Base-by-base conservation (phyloP, 2,329 filamentous ascomycete species). In the Colletotrichum plurivorum region DNA sequence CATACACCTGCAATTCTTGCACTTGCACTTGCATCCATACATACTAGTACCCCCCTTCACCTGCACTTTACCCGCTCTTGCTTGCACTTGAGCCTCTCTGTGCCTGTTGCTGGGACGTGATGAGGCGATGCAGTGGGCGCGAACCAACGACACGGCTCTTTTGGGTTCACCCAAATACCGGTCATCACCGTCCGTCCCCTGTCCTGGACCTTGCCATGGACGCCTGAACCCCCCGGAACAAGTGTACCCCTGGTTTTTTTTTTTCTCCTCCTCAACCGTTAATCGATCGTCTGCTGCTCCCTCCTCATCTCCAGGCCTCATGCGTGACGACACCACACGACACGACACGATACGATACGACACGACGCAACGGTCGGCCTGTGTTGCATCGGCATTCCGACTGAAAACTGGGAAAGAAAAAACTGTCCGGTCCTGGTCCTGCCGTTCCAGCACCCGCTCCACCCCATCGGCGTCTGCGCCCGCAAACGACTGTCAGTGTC, bases 401-500 rank as follows among this genome's bases (percentile, higher is more conserved):
- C 41, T 43, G 13, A n/a, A 52, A 52, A 31, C 49, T 52, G 25
- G 49, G 20, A 52, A 36, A 36, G 31, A 27, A 53, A 27, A 53
- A 41, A 51, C n/a, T 27, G 41, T 48, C 46, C 46, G 63, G 53
- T 25, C 48, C 52, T 46, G 27, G 27, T 49, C 12, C 27, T 27
- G 46, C 46, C 46, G 36, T 53, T 45, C 48, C 58, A 61, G 58
- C 12, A 46, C 16, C 39, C 15, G 51, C 6, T 36, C 27, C 56
- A 39, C 61, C 45, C 46, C 49, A 59, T 51, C 49, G 7, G 22
- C 39, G 15, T 18, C 27, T 66, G 20, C 66, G 62, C 67, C 66
- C 62, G 66, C 66, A 66, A 66, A 45, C 62, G 46, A 69, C 16
- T 13, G 55, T 45, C 63, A 18, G 13, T 48, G 31, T 22, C 54